Base-by-base conservation (phyloP, 495 filamentous ascomycete genomes). In the Apodospora peruviana region DNA sequence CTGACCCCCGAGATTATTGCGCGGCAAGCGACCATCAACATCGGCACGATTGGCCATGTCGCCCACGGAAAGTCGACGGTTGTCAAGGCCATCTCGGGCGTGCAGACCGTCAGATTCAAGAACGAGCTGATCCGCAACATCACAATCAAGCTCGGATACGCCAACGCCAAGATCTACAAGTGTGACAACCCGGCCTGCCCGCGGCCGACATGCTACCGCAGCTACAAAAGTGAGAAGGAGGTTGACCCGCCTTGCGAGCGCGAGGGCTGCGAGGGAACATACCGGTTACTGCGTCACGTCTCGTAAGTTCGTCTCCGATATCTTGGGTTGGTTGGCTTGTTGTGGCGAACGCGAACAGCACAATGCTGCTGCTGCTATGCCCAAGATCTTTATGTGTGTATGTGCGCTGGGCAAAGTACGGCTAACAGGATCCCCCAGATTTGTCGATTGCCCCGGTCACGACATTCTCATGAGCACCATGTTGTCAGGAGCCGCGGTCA, bases 391-490 rank as follows among this genome's bases (percentile, higher is more conserved):
- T 35, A 32, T 12, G 11, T 35, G 32, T 7, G 27, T 18, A 39
- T 42, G 0, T 22, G 11, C 40, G 12, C 5, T 25, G 21, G 17
- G 19, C 12, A 11, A 20, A 14, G 12, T 18, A 32, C 23, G 5
- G 25, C 22, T 43, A 29, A 43, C 24, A 18, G 23, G 17, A 29
- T 11, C 27, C 14, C 11, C 9, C 25, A 90, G 83, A 14, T 98
- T 98, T 68, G 94, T 98, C 48, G 93, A 98, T 70, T 98, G 93
- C 79, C 93, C 93, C 29, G 93, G 93, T 70, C 93, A 98, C 85
- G 93, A 98, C 73, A 98, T 98, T 88, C 90, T 98, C 62, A 98
- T 98, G 93, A 96, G 91, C 70, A 98, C 93, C 50, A 98, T 97
- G 93, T 84, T 97, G 72, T 98, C 93, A 65, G 94, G 93, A 62